A percentile compares a stretch with the other conserved stretches of the same genome.
Conservation (phyloP, 2,329 filamentous ascomycete species). For the Ascochyta koolunga region DNA sequence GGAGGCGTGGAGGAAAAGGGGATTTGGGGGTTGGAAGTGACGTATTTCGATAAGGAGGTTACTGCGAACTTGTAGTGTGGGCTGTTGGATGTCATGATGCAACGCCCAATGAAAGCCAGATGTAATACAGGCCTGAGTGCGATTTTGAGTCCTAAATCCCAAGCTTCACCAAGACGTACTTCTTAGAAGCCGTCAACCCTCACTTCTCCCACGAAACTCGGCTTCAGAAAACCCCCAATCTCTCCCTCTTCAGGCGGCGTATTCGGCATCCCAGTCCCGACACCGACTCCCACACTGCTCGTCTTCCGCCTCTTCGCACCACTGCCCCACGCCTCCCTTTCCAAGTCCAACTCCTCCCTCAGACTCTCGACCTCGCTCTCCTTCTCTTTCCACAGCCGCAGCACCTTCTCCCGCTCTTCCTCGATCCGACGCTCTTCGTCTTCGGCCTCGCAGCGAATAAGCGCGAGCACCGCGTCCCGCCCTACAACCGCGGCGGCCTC, state of each 20-base stretch:
- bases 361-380: constrained; percentile 26
- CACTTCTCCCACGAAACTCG: constrained; percentile 32
- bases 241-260: constrained; percentile 35
- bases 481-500: constrained; percentile 58
- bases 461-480: constrained; percentile 54
- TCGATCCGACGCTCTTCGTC: constrained; percentile 24
- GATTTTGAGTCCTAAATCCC: not conserved
- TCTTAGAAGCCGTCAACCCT: constrained; percentile 17
- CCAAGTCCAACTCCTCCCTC: constrained; percentile 26
- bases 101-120: too few relatives aligned
- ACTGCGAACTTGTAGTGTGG: not conserved
- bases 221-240: constrained; percentile 11
- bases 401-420: constrained; percentile 28
- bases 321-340: not conserved
- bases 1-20: constrained; percentile 40
- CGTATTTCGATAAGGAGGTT: constrained; percentile 3
- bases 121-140: too few relatives aligned
- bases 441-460: constrained; percentile 25
- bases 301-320: constrained; percentile 28
- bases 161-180: not conserved
- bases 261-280: constrained; percentile 21
- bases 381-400: constrained; percentile 32
- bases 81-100: too few relatives aligned
- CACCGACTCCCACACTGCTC: constrained; percentile 19
- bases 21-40: constrained; percentile 40